Base-by-base conservation (phyloP, 2,329 filamentous ascomycete genomes). In the Claviceps monticola region DNA sequence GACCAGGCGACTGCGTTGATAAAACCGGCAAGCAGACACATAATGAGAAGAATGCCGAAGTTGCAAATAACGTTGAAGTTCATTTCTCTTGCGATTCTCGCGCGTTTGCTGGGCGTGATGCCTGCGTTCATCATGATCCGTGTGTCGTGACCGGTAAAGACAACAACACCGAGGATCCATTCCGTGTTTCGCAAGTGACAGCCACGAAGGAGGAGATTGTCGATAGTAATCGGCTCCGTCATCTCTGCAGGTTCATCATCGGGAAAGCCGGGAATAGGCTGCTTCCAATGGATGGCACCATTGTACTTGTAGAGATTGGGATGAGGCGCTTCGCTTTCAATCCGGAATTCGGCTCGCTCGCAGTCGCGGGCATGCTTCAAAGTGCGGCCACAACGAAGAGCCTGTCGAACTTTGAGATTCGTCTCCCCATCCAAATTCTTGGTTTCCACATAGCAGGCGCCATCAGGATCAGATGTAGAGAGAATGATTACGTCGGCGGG, bases 111-210 rank as follows among this genome's bases (percentile, higher is more conserved):
- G 13, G 94, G 93, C 1, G 93, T 98, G 56, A 91, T 84, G 54
- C 93, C 93, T 29, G 93, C 87, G 65, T 98, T 98, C 72, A 96
- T 86, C 93, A 98, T 98, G 66, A 96, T 97, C 71, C 97, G 98
- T 37, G 91, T 95, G 66, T 98, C 91, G 62, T 90, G 83, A 37
- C 93, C 93, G 14, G 93, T 97, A 69, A 95, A 98, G 17, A 95
- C 74, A 48, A 97, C 91, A 3, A 98, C 79, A 50, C 90, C 93
- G 5, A 98, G 77, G 51, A 89, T 78, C 93, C 93, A 98, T 63
- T 97, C 90, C 0, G 93, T 98, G 66, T 97, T 98, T 57, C 90
- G 82, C 48, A 98, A 70, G 59, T 89, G 94, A 69, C 89, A 95
- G 51, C 93, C 93, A 73, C 93, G 86, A 45, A 98, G 80, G 34